Evolutionary conservation across 495 filamentous ascomycete species (phyloP), one percentile per base, ranked within the genome.

Genomic region (Opeltia flavorubescens): DNA sequence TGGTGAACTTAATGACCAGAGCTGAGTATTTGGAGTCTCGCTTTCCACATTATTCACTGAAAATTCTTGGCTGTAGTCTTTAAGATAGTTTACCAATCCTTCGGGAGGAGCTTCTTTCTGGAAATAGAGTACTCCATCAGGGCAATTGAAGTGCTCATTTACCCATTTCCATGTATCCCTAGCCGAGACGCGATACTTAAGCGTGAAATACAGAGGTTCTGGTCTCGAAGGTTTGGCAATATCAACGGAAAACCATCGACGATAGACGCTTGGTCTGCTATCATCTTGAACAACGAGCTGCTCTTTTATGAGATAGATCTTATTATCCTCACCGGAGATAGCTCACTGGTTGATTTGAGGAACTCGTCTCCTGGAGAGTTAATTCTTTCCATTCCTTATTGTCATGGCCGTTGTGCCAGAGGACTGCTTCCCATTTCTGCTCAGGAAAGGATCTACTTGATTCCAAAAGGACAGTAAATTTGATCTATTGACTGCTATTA

Each of bases 131-230:
- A 77, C 65, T 4, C 86, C 86, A 54, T 91, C 80, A 15, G 59
- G 61, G 1, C 72, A 51, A 4, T 68, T 67, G 42, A 73, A 73
- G 39, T 75, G 67, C 46, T 86, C 75, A 47, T 80, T 78, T 11
- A 72, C 73, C 88, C 88, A 95, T 46, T 71, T 78, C 86, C 88
- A 94, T 1, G 62, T 50, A 56, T 76, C 43, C 43, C 65, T 62
- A 7, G 65, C 57, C 2, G 60, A 56, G 11, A 68, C 67, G 7
- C 86, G 77, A 55, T 80, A 89, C 44, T 84, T 85, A 40, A 89
- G 55, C 0, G 88, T 94, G 54, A 95, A 95, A 13, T 64, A 68
- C 1, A 79, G 57, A 44, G 68, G 63, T 43, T 44, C 59, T 2
- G 66, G 55, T 15, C 53, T 57, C 1, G 58, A 50, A 13, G 40